These are phyloP conservation scores for Bacidia rubella DNA, from an alignment of 495 filamentous ascomycete species.

Conservation along the genomic window DNA sequence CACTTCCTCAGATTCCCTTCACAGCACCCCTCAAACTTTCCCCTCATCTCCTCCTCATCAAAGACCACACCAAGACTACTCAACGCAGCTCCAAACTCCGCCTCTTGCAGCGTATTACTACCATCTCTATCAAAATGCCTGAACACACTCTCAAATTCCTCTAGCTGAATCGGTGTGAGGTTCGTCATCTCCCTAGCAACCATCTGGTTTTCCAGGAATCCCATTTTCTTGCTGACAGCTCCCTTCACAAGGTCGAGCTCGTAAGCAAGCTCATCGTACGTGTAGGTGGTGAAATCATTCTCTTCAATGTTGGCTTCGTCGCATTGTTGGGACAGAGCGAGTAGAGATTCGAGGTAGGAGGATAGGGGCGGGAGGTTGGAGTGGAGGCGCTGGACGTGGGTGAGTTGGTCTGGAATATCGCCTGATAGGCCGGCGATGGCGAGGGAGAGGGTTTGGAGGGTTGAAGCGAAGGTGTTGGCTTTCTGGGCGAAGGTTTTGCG, in stretches of 20 bases:
- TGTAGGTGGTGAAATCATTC: constrained; percentile 97
- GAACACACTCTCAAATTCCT: constrained; percentile 97
- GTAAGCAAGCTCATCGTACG: constrained; percentile 89
- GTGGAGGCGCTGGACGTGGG: constrained; percentile 67
- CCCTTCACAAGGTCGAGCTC: constrained; percentile 82
- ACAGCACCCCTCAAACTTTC: constrained; percentile 70
- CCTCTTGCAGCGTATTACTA: constrained; percentile 77
- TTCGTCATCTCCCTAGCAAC: constrained; percentile 98
- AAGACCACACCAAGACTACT: constrained; percentile 90
- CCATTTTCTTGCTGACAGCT: constrained; percentile 85
- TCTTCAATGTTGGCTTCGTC: constrained; percentile 96
- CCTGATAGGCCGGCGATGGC: constrained; percentile 91
- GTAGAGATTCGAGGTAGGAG: constrained; percentile 72
- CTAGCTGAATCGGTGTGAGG: constrained; percentile 89
- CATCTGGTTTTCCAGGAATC: constrained; percentile 93
- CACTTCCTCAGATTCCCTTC: constrained; percentile 31
- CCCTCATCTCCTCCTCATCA: constrained; percentile 91
- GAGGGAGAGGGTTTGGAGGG: constrained; percentile 81
- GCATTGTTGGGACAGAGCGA: constrained; percentile 71
- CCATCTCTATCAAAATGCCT: constrained; percentile 93
- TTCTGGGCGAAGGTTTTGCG: constrained; percentile 87
- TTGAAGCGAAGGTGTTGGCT: constrained; percentile 91
- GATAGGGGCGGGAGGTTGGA: constrained; percentile 76
- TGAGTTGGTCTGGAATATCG: constrained; percentile 84
- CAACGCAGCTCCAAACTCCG: constrained; percentile 89